Percentiles rank a stretch among this genome's conserved stretches.
These are phyloP conservation scores for Fagus crenata DNA, from an alignment of 306 rosid genomes.

Conservation along the genomic window DNA sequence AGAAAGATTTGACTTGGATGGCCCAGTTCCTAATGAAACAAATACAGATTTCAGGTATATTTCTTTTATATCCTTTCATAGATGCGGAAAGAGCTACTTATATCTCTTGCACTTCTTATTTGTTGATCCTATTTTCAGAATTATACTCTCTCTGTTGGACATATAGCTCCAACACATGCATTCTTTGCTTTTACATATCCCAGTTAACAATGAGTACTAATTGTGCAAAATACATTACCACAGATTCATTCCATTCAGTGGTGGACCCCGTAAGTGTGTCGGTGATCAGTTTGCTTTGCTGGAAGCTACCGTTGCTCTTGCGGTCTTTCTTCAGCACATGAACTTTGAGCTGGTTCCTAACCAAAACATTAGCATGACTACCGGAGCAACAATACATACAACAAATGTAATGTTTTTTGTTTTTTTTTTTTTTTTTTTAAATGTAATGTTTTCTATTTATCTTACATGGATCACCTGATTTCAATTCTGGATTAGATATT, in stretches of 20 bases:
- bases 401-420: slow-evolving; percentile 58
- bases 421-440: background rate
- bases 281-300: slow-evolving; percentile 93
- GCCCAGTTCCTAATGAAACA: slow-evolving; percentile 81
- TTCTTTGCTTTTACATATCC: slow-evolving; percentile 1
- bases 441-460: slow-evolving; percentile 46
- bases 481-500: background rate
- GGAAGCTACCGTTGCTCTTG: slow-evolving; percentile 80
- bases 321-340: slow-evolving; percentile 74
- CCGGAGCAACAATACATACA: slow-evolving; percentile 98
- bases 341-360: slow-evolving; percentile 81
- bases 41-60: slow-evolving; percentile 84
- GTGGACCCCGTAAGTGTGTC: slow-evolving; percentile 95
- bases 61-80: background rate
- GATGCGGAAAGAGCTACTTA: background rate
- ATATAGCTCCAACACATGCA: background rate
- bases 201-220: slow-evolving; percentile 3
- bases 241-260: slow-evolving; percentile 97
- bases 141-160: background rate
- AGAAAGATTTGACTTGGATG: slow-evolving; percentile 81
- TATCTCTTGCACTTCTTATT: background rate
- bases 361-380: slow-evolving; percentile 89
- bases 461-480: background rate
- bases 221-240: slow-evolving; percentile 27
- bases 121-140: background rate